These are phyloP conservation scores for Yamadazyma sp. DNA, from an alignment of 805 yeast genomes.

Conservation along the genomic window DNA sequence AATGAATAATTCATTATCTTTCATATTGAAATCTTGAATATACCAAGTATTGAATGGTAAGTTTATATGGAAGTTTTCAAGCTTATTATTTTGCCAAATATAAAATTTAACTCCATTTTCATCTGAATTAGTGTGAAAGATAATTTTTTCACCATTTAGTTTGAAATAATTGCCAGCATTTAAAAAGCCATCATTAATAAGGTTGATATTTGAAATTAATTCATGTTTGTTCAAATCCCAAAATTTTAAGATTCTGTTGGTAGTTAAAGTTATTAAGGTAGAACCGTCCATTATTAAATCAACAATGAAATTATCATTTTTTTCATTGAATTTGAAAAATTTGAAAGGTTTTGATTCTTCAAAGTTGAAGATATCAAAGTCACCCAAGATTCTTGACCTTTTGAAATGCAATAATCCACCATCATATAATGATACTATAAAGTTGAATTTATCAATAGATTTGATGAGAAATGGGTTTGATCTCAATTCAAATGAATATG, in stretches of 20 bases:
- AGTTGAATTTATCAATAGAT: constrained; percentile 40
- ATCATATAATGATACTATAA: constrained; percentile 64
- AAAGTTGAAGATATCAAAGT: constrained; percentile 47
- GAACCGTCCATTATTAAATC: constrained; percentile 32
- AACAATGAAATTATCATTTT: constrained; percentile 41
- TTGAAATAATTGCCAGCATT: constrained; percentile 4
- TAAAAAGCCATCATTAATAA: constrained; percentile 5
- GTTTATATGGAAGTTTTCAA: constrained; percentile 7
- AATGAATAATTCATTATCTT: constrained; percentile 16
- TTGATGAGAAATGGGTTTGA: constrained; percentile 30
- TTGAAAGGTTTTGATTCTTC: constrained; percentile 39
- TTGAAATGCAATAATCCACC: constrained; percentile 69
- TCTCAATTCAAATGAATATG: constrained; percentile 52
- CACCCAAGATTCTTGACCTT: constrained; percentile 35
- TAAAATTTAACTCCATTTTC: constrained; percentile 15
- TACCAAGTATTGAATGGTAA: constrained; percentile 35
- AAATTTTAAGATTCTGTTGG: constrained; percentile 51
- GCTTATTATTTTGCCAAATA: not conserved
- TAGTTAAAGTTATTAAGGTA: constrained; percentile 48
- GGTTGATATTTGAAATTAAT: constrained; percentile 18
- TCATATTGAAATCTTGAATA: constrained; percentile 35
- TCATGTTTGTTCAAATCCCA: constrained; percentile 52
- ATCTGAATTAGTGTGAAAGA: constrained; percentile 15
- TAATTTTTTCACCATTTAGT: not conserved
- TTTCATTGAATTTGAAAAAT: constrained; percentile 7